These are phyloP conservation scores for Phlebiopsis gigantea DNA, from an alignment of 768 basidiomycete genomes.

Conservation along the genomic window DNA sequence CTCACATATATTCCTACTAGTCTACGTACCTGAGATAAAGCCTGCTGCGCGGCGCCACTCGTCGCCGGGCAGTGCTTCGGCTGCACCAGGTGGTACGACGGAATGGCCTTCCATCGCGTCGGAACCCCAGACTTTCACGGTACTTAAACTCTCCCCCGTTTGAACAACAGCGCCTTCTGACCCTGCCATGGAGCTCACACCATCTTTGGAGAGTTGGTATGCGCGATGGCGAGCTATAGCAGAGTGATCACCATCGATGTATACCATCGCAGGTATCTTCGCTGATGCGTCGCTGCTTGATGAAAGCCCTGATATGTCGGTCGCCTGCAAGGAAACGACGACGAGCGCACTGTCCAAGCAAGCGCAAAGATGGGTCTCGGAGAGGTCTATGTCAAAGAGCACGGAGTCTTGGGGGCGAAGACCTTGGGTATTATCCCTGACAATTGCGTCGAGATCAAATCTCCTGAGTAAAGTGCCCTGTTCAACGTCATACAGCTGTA, in stretches of 20 bases:
- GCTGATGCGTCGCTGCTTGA: background rate
- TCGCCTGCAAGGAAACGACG: conserved; percentile 5
- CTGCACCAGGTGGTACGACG: conserved; percentile 7
- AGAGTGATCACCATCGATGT: background rate
- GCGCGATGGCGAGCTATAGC: background rate
- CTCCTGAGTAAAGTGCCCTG: conserved; percentile 11
- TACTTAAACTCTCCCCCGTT: background rate
- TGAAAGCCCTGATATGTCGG: background rate
- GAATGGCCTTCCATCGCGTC: conserved; percentile 13
- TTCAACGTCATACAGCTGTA: conserved; percentile 15
- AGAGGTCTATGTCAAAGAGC: conserved; percentile 18
- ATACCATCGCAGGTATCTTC: background rate
- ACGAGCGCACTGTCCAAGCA: conserved; percentile 15
- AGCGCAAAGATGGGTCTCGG: conserved; percentile 10
- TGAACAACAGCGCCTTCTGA: background rate
- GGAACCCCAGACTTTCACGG: conserved; percentile 4
- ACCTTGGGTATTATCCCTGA: background rate
- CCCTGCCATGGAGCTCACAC: background rate
- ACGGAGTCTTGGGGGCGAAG: conserved; percentile 1
- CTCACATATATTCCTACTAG: background rate
- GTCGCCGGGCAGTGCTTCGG: background rate
- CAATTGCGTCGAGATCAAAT: conserved; percentile 7
- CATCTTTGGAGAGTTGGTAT: background rate
- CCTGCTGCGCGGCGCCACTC: background rate
- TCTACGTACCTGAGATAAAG: conserved; percentile 15